Conservation (phyloP, 805 yeast species). For the Zygosaccharomyces gambellarensis region DNA sequence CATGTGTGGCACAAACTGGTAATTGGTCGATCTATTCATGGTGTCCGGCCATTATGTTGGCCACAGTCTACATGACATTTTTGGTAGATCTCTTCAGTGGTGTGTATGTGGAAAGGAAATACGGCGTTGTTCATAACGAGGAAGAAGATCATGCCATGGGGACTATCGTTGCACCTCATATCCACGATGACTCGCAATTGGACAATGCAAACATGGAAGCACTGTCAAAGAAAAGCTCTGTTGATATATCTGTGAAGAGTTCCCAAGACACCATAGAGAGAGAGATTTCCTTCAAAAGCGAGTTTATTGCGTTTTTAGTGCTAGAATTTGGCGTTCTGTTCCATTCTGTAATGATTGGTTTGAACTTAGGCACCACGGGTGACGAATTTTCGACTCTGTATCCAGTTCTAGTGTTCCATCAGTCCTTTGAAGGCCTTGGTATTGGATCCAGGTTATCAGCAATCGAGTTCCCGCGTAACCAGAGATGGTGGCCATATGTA, state of each 20-base stretch:
- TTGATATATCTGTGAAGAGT: conserved; percentile 6
- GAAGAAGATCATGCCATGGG: conserved; percentile 19
- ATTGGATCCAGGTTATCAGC: conserved; percentile 65
- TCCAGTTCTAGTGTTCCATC: conserved; percentile 67
- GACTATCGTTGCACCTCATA: conserved; percentile 11
- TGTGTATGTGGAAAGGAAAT: conserved; percentile 38
- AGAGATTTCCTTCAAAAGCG: conserved; percentile 11
- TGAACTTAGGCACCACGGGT: conserved; percentile 59
- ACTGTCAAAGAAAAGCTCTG: background rate
- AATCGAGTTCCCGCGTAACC: conserved; percentile 48
- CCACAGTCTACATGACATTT: conserved; percentile 38
- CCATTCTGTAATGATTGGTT: conserved; percentile 72
- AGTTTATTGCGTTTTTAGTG: conserved; percentile 44
- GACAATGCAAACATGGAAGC: background rate
- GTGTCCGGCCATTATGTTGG: conserved; percentile 44
- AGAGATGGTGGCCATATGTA: conserved; percentile 40
- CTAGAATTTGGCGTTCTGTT: conserved; percentile 70
- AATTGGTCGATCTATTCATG: conserved; percentile 44
- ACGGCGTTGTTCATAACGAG: conserved; percentile 30
- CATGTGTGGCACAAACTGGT: conserved; percentile 41
- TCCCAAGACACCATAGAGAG: conserved; percentile 8
- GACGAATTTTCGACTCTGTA: conserved; percentile 61
- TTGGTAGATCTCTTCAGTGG: conserved; percentile 39
- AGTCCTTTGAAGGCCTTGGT: conserved; percentile 75
- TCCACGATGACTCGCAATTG: background rate